Evolutionary conservation across 1,284 basidiomycete genomes (phyloP).

Genomic region (Meira miltonrushii): DNA sequence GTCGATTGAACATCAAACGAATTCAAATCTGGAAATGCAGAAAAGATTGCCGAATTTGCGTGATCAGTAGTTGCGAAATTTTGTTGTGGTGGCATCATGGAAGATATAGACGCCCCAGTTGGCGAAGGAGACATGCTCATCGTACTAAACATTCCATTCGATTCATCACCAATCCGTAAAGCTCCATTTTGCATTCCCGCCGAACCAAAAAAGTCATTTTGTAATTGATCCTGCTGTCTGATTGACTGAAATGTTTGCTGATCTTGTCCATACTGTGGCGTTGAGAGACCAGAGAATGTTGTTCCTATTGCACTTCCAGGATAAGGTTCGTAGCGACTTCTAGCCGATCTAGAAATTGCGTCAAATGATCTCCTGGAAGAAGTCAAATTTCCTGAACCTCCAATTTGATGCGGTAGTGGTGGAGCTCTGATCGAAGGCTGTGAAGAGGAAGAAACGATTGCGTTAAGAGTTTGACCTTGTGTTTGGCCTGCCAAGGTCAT

Average conservation of each 20-base stretch:
- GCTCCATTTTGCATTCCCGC: too few relatives aligned
- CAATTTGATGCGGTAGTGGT: constrained; percentile 7
- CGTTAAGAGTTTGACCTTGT: too few relatives aligned
- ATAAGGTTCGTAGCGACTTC: constrained; percentile 7
- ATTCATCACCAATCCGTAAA: too few relatives aligned
- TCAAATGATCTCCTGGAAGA: constrained; percentile 2
- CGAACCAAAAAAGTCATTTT: too few relatives aligned
- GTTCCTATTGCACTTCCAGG: neutral
- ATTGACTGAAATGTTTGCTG: too few relatives aligned
- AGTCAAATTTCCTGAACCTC: constrained; percentile 1
- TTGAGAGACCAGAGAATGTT: neutral
- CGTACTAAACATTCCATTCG: too few relatives aligned
- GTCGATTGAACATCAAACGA: too few relatives aligned
- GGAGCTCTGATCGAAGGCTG: neutral
- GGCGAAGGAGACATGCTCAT: too few relatives aligned
- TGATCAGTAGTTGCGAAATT: neutral
- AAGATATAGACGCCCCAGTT: neutral
- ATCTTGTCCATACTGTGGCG: neutral
- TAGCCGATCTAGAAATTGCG: neutral
- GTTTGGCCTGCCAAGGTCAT: too few relatives aligned
- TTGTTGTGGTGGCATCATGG: neutral
- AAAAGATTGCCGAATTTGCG: too few relatives aligned
- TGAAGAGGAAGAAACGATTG: neutral
- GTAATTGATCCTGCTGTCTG: too few relatives aligned
- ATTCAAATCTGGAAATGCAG: too few relatives aligned